Base-by-base conservation (phyloP, 2,329 filamentous ascomycete species). In the Talaromyces rugulosus region DNA sequence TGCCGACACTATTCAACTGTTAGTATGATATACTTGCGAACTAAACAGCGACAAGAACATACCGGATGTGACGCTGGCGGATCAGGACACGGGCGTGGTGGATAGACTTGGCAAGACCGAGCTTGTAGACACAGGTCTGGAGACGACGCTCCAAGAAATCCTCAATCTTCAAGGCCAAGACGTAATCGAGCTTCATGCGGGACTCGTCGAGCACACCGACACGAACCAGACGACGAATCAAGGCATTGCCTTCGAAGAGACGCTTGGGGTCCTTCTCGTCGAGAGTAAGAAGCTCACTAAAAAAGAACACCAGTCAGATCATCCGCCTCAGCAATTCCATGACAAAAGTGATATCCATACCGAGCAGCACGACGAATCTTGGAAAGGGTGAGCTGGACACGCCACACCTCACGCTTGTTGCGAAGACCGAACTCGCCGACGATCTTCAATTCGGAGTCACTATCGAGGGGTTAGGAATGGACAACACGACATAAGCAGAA, bases 121-220 rank as follows among this genome's bases (percentile, higher is more conserved):
- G 93, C 91, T 99, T 98, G 90, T 96, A 98, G 82, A 99, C 95
- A 78, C 94, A 96, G 76, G 95, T 99, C 89, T 99, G 94, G 73
- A 98, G 93, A 83, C 95, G 93, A 77, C 95, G 94, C 90, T 99
- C 95, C 84, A 99, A 88, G 90, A 99, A 99, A 84, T 99, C 95
- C 85, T 99, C 95, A 77, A 96, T 90, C 88, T 96, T 96, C 66
- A 99, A 89, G 84, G 95, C 95, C 80, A 99, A 86, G 80, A 99
- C 95, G 90, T 99, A 97, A 97, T 99, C 95, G 87, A 99, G 95
- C 91, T 97, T 99, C 95, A 99, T 99, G 88, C 95, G 95, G 81
- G 93, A 93, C 87, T 99, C 95, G 82, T 99, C 95, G 78, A 99
- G 92, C 78, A 99, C 95, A 91, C 95, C 95, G 80, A 98, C 93